A percentile compares a stretch with the other conserved stretches of the same genome.
Conservation (phyloP, 495 filamentous ascomycete species). For the Letharia columbiana region DNA sequence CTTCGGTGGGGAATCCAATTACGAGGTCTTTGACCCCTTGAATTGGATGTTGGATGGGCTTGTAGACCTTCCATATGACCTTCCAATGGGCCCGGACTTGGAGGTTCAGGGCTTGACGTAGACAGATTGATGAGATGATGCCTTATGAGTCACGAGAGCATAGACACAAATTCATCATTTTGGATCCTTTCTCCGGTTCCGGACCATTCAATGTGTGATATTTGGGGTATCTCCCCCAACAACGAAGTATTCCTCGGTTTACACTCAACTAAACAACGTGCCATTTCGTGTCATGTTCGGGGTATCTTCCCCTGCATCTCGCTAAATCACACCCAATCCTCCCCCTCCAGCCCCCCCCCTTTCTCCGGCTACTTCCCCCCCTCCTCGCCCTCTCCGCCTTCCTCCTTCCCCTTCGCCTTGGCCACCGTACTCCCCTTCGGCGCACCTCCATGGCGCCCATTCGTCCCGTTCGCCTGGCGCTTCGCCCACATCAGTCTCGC, state of each 20-base stretch:
- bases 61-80: slow-evolving; percentile 63
- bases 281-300: not conserved
- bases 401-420: not conserved
- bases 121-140: slow-evolving; percentile 6
- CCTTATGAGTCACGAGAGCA: not conserved
- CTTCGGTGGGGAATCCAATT: slow-evolving; percentile 57
- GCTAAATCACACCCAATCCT: not conserved
- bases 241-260: not conserved
- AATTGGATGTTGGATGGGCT: slow-evolving; percentile 86
- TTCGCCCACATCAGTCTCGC: slow-evolving; percentile 26
- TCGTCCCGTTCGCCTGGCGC: slow-evolving; percentile 14
- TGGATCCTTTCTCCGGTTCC: not conserved
- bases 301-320: not conserved
- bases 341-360: not conserved
- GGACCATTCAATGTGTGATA: not conserved
- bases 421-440: not conserved
- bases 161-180: not conserved
- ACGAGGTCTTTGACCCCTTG: slow-evolving; percentile 81
- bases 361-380: not conserved
- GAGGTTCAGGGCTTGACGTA: slow-evolving; percentile 17
- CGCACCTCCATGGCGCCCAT: slow-evolving; percentile 11
- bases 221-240: not conserved
- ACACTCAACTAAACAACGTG: not conserved
- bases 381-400: not conserved
- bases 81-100: slow-evolving; percentile 14